phyloP scores from a whole-genome alignment of 805 yeast species.

The Maudiozyma turicensis region DNA sequence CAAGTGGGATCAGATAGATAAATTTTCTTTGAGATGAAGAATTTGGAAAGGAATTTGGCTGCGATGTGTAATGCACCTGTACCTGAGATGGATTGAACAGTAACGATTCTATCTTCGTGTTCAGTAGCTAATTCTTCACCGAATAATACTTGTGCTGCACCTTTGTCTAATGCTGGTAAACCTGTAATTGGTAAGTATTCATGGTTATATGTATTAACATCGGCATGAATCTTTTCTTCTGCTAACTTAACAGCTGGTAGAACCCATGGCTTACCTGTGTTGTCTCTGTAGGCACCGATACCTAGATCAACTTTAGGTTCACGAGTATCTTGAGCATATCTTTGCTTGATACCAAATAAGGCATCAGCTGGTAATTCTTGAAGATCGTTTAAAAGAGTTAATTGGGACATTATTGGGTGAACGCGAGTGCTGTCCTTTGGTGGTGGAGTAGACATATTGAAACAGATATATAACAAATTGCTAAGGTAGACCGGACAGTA shows the following conservation, averaged over 20 bases:
- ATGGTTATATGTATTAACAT: constrained; percentile 56
- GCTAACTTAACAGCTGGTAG: constrained; percentile 67
- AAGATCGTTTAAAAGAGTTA: constrained; percentile 34
- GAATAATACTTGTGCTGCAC: constrained; percentile 64
- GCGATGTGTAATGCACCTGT: constrained; percentile 93
- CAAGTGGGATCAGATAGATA: constrained; percentile 90
- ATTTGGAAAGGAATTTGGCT: constrained; percentile 39
- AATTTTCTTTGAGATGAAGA: constrained; percentile 31
- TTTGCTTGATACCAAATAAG: constrained; percentile 68
- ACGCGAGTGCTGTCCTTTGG: neutral
- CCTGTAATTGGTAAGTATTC: constrained; percentile 86
- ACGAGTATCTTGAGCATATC: constrained; percentile 50
- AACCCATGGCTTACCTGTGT: constrained; percentile 79
- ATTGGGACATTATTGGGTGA: constrained; percentile 12
- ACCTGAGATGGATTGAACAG: constrained; percentile 87
- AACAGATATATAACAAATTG: neutral
- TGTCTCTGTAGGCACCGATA: constrained; percentile 92
- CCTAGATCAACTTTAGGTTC: constrained; percentile 72
- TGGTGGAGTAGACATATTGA: neutral
- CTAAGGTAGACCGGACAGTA: no score
- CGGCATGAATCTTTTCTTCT: constrained; percentile 50
- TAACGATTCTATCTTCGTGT: constrained; percentile 55
- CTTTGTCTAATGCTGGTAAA: constrained; percentile 50
- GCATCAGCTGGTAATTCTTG: constrained; percentile 77
- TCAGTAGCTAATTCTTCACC: constrained; percentile 52